A percentile compares a stretch with the other conserved stretches of the same genome.
Conservation (phyloP, 2,329 filamentous ascomycete species). For the Calonectria pteridis region DNA sequence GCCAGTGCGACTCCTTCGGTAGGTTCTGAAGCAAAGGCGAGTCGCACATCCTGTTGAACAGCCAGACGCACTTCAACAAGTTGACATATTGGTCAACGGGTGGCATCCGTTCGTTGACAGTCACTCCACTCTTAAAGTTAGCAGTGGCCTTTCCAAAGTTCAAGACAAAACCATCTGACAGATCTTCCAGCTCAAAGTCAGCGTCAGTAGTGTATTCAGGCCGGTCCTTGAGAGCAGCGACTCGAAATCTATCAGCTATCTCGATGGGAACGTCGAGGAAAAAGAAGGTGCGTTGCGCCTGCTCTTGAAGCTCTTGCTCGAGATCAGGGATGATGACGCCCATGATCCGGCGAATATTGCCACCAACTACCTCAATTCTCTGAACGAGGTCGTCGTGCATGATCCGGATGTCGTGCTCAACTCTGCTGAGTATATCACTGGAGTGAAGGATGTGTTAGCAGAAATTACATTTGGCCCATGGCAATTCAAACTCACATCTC, state of each 20-base stretch:
- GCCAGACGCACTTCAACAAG: constrained; percentile 50
- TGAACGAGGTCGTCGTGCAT: constrained; percentile 42
- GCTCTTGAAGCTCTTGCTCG: constrained; percentile 39
- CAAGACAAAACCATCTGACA: constrained; percentile 50
- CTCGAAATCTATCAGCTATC: constrained; percentile 42
- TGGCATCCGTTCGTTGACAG: constrained; percentile 42
- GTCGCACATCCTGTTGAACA: constrained; percentile 39
- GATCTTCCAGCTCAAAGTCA: constrained; percentile 41
- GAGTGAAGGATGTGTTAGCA: background rate
- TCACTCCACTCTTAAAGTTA: constrained; percentile 41
- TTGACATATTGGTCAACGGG: constrained; percentile 47
- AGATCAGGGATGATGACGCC: constrained; percentile 44
- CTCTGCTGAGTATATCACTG: constrained; percentile 50
- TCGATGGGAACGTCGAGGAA: constrained; percentile 37
- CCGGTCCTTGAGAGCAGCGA: constrained; percentile 37
- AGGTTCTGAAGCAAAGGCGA: constrained; percentile 30
- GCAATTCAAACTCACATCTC: constrained; percentile 46
- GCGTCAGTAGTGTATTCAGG: constrained; percentile 36
- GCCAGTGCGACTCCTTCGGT: constrained; percentile 48
- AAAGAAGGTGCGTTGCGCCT: constrained; percentile 29
- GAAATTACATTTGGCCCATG: background rate
- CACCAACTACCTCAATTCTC: constrained; percentile 39
- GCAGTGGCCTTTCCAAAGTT: constrained; percentile 45
- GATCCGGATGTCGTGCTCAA: constrained; percentile 44
- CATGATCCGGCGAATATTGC: constrained; percentile 42